Evolutionary conservation across 495 filamentous ascomycete species (phyloP).

Genomic region (Trichocladium antarcticum): DNA sequence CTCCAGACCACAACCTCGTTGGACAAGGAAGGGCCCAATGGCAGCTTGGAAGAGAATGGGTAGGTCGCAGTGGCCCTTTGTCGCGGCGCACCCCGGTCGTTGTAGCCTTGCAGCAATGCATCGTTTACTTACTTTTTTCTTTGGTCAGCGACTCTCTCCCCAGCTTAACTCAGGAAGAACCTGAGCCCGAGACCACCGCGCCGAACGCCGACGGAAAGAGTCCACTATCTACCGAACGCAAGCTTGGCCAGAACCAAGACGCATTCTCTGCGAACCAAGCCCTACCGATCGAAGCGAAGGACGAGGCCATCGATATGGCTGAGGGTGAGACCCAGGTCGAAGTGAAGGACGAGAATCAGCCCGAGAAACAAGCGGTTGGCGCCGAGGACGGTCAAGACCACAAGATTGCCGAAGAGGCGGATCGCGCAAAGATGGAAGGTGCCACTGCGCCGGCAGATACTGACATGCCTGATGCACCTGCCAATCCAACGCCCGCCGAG

Average conservation of each 20-base stretch:
- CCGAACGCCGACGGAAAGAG: neutral
- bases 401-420: slow-evolving; percentile 9
- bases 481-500: neutral
- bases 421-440: slow-evolving; percentile 9
- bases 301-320: too few species aligned
- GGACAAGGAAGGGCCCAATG: slow-evolving; percentile 29
- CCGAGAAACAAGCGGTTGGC: neutral
- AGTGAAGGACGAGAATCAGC: neutral
- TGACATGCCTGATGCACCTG: slow-evolving; percentile 28
- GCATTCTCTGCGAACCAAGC: slow-evolving; percentile 20
- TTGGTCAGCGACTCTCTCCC: slow-evolving; percentile 13
- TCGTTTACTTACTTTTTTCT: neutral
- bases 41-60: slow-evolving; percentile 23
- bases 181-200: slow-evolving; percentile 1
- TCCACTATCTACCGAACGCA: neutral
- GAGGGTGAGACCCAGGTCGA: too few species aligned
- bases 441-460: slow-evolving; percentile 13
- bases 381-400: slow-evolving; percentile 1
- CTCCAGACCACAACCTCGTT: slow-evolving; percentile 36
- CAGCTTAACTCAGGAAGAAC: neutral
- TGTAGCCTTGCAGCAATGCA: neutral
- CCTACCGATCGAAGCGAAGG: neutral
- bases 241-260: slow-evolving; percentile 13
- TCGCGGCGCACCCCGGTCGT: too few species aligned
- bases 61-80: slow-evolving; percentile 12